Evolutionary conservation across 2,329 filamentous ascomycete genomes (phyloP).

Genomic region (Hypocrella siamensis): DNA sequence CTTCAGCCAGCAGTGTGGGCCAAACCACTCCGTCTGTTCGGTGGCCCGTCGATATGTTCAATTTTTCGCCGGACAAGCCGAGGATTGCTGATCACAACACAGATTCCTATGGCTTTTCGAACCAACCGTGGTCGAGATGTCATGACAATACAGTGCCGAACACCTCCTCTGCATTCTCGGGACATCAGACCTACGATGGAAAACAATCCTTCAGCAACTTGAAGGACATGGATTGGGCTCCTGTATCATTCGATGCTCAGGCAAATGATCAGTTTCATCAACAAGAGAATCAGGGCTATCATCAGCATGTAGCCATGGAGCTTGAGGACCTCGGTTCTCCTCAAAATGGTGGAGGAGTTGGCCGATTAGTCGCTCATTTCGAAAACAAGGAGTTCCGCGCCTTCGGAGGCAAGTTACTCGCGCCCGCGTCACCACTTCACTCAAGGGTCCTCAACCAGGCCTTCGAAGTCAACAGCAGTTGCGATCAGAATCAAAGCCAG

Average conservation of each 20-base stretch:
- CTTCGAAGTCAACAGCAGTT: slow-evolving; percentile 2
- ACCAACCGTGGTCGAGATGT: slow-evolving; percentile 17
- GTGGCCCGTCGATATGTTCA: slow-evolving; percentile 21
- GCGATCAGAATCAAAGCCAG: slow-evolving; percentile 6
- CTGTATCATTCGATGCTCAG: slow-evolving; percentile 14
- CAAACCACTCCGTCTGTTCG: slow-evolving; percentile 13
- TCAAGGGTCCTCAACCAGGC: slow-evolving; percentile 14
- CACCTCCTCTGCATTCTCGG: slow-evolving; percentile 8
- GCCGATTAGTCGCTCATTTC: slow-evolving; percentile 24
- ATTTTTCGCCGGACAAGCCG: slow-evolving; percentile 17
- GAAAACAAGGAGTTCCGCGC: slow-evolving; percentile 17
- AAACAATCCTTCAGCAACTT: slow-evolving; percentile 12
- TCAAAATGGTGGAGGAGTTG: slow-evolving; percentile 13
- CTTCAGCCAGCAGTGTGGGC: slow-evolving; percentile 17
- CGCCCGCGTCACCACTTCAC: slow-evolving; percentile 16
- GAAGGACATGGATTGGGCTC: slow-evolving; percentile 22
- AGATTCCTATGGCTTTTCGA: slow-evolving; percentile 14
- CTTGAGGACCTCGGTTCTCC: slow-evolving; percentile 11
- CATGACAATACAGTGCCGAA: slow-evolving; percentile 11
- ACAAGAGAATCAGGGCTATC: slow-evolving; percentile 2
- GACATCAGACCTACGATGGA: slow-evolving; percentile 11
- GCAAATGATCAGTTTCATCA: slow-evolving; percentile 12
- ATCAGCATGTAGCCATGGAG: slow-evolving; percentile 10
- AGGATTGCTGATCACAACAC: slow-evolving; percentile 13
- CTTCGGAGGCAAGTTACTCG: slow-evolving; percentile 21